A percentile compares a stretch with the other conserved stretches of the same genome.
These are phyloP conservation scores for Sextonia rubra DNA, from an alignment of 164 flowering plant genomes.

Conservation along the genomic window DNA sequence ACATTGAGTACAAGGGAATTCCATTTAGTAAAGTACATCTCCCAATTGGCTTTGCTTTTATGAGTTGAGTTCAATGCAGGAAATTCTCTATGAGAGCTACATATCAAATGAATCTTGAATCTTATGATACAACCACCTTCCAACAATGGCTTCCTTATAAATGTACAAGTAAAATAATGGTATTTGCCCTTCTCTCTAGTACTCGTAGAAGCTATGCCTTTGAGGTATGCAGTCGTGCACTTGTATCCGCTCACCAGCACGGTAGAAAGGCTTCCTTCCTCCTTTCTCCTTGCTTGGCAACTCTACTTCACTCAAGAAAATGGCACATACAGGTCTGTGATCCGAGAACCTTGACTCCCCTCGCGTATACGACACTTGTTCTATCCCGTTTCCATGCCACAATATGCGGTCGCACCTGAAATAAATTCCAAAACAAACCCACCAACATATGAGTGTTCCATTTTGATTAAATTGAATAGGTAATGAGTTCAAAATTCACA, in stretches of 20 bases:
- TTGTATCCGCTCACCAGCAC: constrained; percentile 6
- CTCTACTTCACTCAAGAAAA: constrained; percentile 35
- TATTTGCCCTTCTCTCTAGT: constrained; percentile 3
- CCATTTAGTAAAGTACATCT: no score
- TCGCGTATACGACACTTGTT: constrained; percentile 67
- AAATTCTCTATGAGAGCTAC: no score
- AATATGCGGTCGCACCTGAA: constrained; percentile 93
- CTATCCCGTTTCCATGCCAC: constrained; percentile 79
- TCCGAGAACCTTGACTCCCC: constrained; percentile 95
- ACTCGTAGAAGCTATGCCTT: constrained; percentile 30
- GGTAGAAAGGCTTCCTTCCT: constrained; percentile 11
- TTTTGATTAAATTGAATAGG: no score
- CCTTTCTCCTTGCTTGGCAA: constrained; percentile 4
- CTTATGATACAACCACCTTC: no score
- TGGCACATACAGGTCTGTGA: constrained; percentile 88
- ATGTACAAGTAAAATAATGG: no score
- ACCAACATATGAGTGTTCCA: neutral
- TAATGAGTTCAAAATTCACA: no score
- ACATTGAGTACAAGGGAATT: no score
- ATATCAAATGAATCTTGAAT: no score
- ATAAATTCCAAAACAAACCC: neutral
- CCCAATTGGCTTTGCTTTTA: no score
- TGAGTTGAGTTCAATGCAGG: no score
- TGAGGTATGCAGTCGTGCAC: constrained; percentile 19
- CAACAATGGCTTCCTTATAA: no score